Conservation (phyloP, 2,329 filamentous ascomycete species). For the Aspergillus spinulosporus region DNA sequence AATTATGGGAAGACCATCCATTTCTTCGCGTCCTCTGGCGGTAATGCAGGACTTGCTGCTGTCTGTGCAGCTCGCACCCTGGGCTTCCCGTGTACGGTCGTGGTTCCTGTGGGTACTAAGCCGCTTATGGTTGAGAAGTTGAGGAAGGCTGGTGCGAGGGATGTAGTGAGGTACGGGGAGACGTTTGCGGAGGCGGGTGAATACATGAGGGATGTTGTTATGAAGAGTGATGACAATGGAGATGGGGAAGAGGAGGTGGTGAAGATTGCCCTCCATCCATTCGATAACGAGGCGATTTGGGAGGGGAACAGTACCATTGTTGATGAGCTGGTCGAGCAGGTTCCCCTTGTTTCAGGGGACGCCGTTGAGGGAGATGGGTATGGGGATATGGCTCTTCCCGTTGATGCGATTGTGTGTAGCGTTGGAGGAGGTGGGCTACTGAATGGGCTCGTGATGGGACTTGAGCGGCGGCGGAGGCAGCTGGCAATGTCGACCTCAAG, state of each 20-base stretch:
- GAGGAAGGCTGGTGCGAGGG: slow-evolving; percentile 61
- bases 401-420: slow-evolving; percentile 72
- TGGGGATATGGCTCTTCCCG: slow-evolving; percentile 41
- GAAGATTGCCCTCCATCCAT: slow-evolving; percentile 47
- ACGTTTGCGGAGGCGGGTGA: slow-evolving; percentile 70
- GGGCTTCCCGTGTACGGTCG: slow-evolving; percentile 68
- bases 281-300: slow-evolving; percentile 49
- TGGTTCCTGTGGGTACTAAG: slow-evolving; percentile 67
- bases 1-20: slow-evolving; percentile 52
- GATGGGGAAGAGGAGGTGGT: slow-evolving; percentile 28
- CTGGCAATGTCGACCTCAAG: background rate
- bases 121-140: slow-evolving; percentile 72
- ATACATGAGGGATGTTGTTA: slow-evolving; percentile 59
- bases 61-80: slow-evolving; percentile 69
- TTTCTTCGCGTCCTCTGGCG: slow-evolving; percentile 79
- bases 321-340: slow-evolving; percentile 45
- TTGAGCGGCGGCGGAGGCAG: slow-evolving; percentile 51
- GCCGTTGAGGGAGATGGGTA: slow-evolving; percentile 26
- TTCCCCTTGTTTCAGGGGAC: slow-evolving; percentile 36
- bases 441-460: slow-evolving; percentile 71
- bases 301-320: slow-evolving; percentile 48
- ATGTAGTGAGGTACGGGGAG: slow-evolving; percentile 67
- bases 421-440: slow-evolving; percentile 81
- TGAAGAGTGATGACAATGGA: slow-evolving; percentile 27
- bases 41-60: slow-evolving; percentile 82